Evolutionary conservation across 345 rosid species (phyloP).

Genomic region (Clarkia xantiana): DNA sequence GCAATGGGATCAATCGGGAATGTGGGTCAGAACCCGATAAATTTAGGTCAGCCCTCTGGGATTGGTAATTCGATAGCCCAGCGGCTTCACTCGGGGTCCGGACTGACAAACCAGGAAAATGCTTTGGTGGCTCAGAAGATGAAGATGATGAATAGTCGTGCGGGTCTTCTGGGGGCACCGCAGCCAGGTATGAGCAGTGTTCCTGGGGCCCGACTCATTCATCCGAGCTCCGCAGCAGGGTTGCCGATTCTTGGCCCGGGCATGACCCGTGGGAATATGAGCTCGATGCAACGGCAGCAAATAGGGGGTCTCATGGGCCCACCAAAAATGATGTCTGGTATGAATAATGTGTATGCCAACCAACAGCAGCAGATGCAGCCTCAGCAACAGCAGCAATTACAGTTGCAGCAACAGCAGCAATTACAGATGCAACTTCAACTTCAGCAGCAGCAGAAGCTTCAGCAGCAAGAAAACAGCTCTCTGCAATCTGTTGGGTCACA

Average conservation of each 20-base stretch:
- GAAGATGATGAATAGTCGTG: constrained; percentile 17
- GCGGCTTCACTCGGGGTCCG: constrained; percentile 33
- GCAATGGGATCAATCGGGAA: constrained; percentile 59
- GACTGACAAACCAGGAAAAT: constrained; percentile 21
- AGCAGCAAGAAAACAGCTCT: constrained; percentile 34
- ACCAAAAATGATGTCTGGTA: constrained; percentile 58
- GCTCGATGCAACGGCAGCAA: constrained; percentile 38
- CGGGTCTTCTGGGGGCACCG: constrained; percentile 30
- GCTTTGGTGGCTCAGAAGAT: constrained; percentile 18
- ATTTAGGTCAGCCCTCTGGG: constrained; percentile 35
- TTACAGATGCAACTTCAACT: constrained; percentile 15
- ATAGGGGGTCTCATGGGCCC: constrained; percentile 71
- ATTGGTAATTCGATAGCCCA: constrained; percentile 40
- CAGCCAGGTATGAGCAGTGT: constrained; percentile 59
- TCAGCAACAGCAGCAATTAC: constrained; percentile 21
- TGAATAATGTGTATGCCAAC: constrained; percentile 56
- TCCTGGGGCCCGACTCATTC: constrained; percentile 55
- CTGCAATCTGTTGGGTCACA: constrained; percentile 62
- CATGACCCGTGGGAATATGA: constrained; percentile 48
- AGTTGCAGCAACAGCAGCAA: constrained; percentile 12
- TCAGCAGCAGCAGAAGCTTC: constrained; percentile 13
- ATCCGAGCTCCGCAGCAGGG: constrained; percentile 41
- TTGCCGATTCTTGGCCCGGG: constrained; percentile 47
- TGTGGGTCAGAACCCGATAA: constrained; percentile 52
- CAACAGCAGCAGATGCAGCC: constrained; percentile 27